Evolutionary conservation across 257 asterid genomes (phyloP).

Genomic region (Penstemon davidsonii): DNA sequence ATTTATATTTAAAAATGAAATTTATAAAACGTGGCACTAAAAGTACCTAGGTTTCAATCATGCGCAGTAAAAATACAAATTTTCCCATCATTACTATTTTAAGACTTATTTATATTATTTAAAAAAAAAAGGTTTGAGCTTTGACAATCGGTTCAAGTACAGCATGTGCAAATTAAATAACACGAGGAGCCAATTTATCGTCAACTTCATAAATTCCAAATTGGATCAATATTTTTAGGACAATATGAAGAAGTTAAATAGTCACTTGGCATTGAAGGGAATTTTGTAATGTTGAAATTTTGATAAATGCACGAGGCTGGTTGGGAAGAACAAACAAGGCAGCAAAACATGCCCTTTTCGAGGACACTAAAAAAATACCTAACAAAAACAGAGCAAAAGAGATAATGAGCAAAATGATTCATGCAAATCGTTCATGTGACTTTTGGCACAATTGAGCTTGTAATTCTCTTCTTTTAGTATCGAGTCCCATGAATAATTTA

Average conservation of each 20-base stretch:
- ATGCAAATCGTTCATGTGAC: conserved; percentile 39
- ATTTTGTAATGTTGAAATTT: conserved; percentile 28
- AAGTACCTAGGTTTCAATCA: too few species aligned
- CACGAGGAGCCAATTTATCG: too few species aligned
- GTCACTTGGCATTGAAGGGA: conserved; percentile 28
- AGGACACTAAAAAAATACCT: conserved; percentile 30
- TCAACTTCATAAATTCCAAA: conserved; percentile 2
- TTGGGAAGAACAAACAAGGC: conserved; percentile 34
- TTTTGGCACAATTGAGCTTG: not conserved
- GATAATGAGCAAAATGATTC: conserved; percentile 17
- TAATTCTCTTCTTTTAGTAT: too few species aligned
- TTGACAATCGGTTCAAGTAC: too few species aligned
- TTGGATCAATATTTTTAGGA: conserved; percentile 10
- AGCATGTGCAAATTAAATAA: too few species aligned
- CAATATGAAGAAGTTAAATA: conserved; percentile 22
- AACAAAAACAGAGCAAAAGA: conserved; percentile 25
- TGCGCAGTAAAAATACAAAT: too few species aligned
- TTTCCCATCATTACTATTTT: too few species aligned
- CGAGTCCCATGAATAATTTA: too few species aligned
- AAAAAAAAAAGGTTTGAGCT: too few species aligned
- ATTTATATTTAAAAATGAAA: too few species aligned
- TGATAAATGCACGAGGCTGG: conserved; percentile 42
- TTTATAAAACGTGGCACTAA: too few species aligned
- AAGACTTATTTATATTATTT: too few species aligned
- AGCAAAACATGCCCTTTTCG: conserved; percentile 31